Conservation (phyloP, 768 basidiomycete species). For the Coprinopsis strossmayeri region DNA sequence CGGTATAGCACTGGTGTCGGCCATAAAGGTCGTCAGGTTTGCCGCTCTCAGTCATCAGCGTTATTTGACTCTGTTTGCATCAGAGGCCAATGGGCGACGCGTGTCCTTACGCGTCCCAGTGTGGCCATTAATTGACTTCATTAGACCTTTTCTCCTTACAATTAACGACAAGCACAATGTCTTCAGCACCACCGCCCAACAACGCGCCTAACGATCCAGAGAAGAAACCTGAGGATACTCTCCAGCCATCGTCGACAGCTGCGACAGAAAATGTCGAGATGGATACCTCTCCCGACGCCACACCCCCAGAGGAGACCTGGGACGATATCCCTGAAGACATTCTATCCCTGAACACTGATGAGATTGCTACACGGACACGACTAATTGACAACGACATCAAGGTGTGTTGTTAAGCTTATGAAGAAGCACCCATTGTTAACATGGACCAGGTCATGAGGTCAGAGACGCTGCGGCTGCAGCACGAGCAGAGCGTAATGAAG, state of each 20-base stretch:
- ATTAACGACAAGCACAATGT: slow-evolving; percentile 32
- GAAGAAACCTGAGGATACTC: slow-evolving; percentile 40
- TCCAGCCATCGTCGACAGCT: slow-evolving; percentile 25
- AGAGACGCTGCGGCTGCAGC: slow-evolving; percentile 84
- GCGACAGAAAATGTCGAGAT: slow-evolving; percentile 39
- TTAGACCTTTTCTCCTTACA: slow-evolving; percentile 23
- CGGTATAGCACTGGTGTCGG: slow-evolving; percentile 31
- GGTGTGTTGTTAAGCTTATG: slow-evolving; percentile 30
- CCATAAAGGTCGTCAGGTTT: slow-evolving; percentile 22
- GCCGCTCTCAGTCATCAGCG: slow-evolving; percentile 1
- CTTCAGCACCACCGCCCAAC: slow-evolving; percentile 50
- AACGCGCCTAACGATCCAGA: slow-evolving; percentile 45
- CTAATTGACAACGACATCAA: slow-evolving; percentile 97
- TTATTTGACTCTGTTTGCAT: slow-evolving; percentile 23
- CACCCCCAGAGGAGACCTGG: slow-evolving; percentile 65
- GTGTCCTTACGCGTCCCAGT: slow-evolving; percentile 29
- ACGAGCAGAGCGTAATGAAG: slow-evolving; percentile 94
- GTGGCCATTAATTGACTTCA: slow-evolving; percentile 9
- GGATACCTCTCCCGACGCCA: slow-evolving; percentile 68
- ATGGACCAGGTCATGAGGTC: slow-evolving; percentile 84
- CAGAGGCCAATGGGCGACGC: slow-evolving; percentile 13
- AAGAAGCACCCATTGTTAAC: not conserved
- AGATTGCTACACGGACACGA: slow-evolving; percentile 82
- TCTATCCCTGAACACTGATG: slow-evolving; percentile 68
- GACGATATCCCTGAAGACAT: slow-evolving; percentile 91